A percentile compares a stretch with the other conserved stretches of the same genome.
phyloP scores from a whole-genome alignment of 2,329 filamentous ascomycete species.

The Emmonsiellopsis sp. region DNA sequence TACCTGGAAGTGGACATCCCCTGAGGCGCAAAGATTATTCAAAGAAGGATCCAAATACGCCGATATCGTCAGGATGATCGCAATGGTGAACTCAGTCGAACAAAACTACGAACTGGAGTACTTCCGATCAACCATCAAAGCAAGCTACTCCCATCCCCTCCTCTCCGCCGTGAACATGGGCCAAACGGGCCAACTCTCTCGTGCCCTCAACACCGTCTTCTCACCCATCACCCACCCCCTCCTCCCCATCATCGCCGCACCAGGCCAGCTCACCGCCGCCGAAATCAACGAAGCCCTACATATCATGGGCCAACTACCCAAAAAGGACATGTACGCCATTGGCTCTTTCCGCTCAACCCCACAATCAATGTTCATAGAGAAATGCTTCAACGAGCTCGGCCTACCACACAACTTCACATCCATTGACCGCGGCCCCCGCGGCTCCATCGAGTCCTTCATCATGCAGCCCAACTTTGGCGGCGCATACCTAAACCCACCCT shows the following conservation, averaged over 20 bases:
- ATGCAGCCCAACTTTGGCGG: conserved; percentile 70
- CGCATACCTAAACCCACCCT: conserved; percentile 67
- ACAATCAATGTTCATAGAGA: conserved; percentile 78
- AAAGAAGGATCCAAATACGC: conserved; percentile 63
- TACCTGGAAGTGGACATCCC: conserved; percentile 71
- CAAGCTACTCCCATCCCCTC: conserved; percentile 61
- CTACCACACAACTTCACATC: conserved; percentile 73
- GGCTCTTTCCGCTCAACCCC: conserved; percentile 64
- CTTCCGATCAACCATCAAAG: conserved; percentile 68
- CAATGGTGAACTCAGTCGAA: conserved; percentile 69
- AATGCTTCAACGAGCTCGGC: conserved; percentile 73
- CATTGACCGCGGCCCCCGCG: conserved; percentile 60
- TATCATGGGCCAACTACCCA: conserved; percentile 70
- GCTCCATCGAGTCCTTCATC: conserved; percentile 62
- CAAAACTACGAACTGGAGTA: conserved; percentile 88
- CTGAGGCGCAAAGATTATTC: conserved; percentile 63
- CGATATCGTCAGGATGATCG: conserved; percentile 87
- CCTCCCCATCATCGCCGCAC: conserved; percentile 73
- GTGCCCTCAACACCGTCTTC: conserved; percentile 76
- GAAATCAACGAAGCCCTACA: conserved; percentile 75
- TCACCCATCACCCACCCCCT: conserved; percentile 81
- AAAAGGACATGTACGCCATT: conserved; percentile 72
- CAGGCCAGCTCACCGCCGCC: conserved; percentile 74
- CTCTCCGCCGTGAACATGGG: conserved; percentile 84
- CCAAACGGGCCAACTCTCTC: conserved; percentile 72